Evolutionary conservation across 768 basidiomycete species (phyloP).

Genomic region (Lactifluus echinatus): DNA sequence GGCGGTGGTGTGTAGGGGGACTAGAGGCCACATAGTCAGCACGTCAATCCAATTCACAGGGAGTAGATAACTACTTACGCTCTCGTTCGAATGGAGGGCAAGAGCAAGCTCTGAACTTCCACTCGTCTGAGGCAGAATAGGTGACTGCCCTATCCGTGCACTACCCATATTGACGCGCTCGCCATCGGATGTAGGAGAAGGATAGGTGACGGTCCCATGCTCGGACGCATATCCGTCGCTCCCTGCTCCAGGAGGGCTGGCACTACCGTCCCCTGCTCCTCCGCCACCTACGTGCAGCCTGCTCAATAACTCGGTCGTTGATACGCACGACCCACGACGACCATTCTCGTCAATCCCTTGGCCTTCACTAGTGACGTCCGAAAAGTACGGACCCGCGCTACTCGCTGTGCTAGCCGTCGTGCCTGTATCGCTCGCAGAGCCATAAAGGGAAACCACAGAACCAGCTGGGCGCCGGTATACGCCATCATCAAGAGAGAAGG

Average conservation of each 20-base stretch:
- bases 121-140: background rate
- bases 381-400: slow-evolving; percentile 18
- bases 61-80: background rate
- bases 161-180: slow-evolving; percentile 8
- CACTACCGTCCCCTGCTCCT: background rate
- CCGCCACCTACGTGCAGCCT: slow-evolving; percentile 10
- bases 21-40: background rate
- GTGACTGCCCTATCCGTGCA: background rate
- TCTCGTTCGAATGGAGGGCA: slow-evolving; percentile 16
- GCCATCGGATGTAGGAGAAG: slow-evolving; percentile 17
- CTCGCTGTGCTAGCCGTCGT: slow-evolving; percentile 12
- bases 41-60: background rate
- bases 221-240: slow-evolving; percentile 18
- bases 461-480: slow-evolving; percentile 16
- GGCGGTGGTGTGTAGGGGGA: slow-evolving; percentile 14
- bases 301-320: slow-evolving; percentile 15
- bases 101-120: slow-evolving; percentile 16
- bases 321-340: slow-evolving; percentile 20
- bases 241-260: background rate
- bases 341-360: slow-evolving; percentile 12
- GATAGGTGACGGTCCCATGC: slow-evolving; percentile 16
- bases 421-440: slow-evolving; percentile 12
- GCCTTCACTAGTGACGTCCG: slow-evolving; percentile 16
- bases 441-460: slow-evolving; percentile 13
- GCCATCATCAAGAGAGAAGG: background rate